Percentiles rank a stretch among this genome's conserved stretches.
phyloP scores from a whole-genome alignment of 2,329 filamentous ascomycete species.

The Fusarium newnesense region DNA sequence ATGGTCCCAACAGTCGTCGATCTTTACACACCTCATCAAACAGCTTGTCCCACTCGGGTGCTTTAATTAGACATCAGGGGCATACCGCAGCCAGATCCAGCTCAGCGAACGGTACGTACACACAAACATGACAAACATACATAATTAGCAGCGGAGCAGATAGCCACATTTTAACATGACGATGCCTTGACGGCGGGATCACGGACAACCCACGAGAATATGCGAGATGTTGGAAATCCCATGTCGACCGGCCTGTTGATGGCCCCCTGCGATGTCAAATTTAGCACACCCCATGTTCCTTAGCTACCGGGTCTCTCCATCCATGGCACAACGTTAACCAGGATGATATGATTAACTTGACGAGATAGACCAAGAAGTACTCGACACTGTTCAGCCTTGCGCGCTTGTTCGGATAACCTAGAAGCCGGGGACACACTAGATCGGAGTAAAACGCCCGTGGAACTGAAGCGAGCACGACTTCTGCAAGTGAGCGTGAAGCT shows the following conservation, averaged over 20 bases:
- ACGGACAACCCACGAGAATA: constrained; percentile 6
- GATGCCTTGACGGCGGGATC: constrained; percentile 15
- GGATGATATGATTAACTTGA: constrained; percentile 25
- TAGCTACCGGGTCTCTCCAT: constrained; percentile 25
- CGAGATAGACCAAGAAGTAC: constrained; percentile 6
- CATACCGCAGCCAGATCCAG: constrained; percentile 1
- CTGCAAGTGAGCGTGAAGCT: background rate
- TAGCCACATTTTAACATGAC: background rate
- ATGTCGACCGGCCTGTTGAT: constrained; percentile 32
- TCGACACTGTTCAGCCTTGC: constrained; percentile 28
- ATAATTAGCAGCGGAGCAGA: background rate
- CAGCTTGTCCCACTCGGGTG: background rate
- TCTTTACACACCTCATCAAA: constrained; percentile 25
- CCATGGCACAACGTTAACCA: constrained; percentile 25
- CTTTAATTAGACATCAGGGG: constrained; percentile 18
- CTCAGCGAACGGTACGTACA: background rate
- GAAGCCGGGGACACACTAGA: background rate
- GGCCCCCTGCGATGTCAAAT: constrained; percentile 40
- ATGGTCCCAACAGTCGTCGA: constrained; percentile 15
- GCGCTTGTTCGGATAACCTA: background rate
- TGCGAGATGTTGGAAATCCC: constrained; percentile 26
- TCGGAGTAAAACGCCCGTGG: constrained; percentile 29
- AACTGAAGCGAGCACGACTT: background rate
- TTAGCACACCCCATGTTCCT: constrained; percentile 37
- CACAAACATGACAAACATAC: background rate